Conservation (phyloP, 1,284 basidiomycete species). For the Vanrija humicola region DNA sequence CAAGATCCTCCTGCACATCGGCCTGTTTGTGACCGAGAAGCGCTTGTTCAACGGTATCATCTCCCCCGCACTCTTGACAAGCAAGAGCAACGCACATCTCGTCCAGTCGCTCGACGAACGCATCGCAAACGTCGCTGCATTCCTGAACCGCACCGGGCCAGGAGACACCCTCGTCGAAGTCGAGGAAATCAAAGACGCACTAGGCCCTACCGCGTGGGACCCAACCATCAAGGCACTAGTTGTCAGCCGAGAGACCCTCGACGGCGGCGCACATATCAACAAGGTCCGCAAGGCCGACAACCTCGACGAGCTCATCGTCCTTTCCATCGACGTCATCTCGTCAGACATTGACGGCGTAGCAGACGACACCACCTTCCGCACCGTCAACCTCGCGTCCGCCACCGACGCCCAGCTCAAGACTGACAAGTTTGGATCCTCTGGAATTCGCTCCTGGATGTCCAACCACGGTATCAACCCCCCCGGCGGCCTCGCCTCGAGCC, state of each 20-base stretch:
- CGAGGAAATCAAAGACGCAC: constrained; percentile 72
- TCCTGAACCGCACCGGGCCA: constrained; percentile 51
- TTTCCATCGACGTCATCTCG: constrained; percentile 83
- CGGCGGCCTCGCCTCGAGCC: constrained; percentile 25
- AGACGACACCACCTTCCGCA: constrained; percentile 7
- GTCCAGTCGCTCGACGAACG: constrained; percentile 65
- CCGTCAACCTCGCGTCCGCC: constrained; percentile 20
- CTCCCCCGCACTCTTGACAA: constrained; percentile 67
- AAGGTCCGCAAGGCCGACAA: constrained; percentile 22
- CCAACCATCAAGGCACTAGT: constrained; percentile 78
- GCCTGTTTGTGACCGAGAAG: constrained; percentile 68
- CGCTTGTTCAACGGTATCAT: constrained; percentile 86
- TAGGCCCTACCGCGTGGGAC: constrained; percentile 81
- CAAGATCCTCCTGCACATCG: constrained; percentile 93
- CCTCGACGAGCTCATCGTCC: constrained; percentile 62
- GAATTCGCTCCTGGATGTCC: constrained; percentile 74
- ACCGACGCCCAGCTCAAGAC: constrained; percentile 66
- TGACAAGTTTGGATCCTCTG: constrained; percentile 86
- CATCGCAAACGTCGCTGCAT: constrained; percentile 57
- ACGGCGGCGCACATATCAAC: constrained; percentile 59
- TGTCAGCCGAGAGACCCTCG: constrained; percentile 76
- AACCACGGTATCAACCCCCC: not conserved
- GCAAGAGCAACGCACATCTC: constrained; percentile 67
- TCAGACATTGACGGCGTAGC: constrained; percentile 43
- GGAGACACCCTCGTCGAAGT: constrained; percentile 48